Base-by-base conservation (phyloP, 163 green algal species). In the Scenedesmus sp. region DNA sequence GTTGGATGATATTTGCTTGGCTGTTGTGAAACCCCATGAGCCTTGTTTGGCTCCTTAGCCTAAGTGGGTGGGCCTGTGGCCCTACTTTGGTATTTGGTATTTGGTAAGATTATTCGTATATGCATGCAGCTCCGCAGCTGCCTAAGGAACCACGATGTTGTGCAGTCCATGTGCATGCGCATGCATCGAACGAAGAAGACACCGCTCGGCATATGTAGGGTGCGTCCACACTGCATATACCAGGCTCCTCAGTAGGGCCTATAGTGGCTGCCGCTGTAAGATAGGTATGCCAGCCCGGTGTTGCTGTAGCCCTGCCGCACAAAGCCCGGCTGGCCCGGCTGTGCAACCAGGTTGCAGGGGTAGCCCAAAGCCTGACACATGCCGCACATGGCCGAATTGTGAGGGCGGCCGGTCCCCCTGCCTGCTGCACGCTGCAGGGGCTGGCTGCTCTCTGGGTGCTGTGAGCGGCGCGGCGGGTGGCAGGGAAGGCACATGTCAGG, bases 321-420 rank as follows among this genome's bases (percentile, higher is more conserved):
- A 84, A 84, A 84, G 35, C 78, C 78, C 24, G 78, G 78, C 40
- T 49, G 42, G 37, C 78, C 73, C 26, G 78, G 33, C 43, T 51
- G 40, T 49, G 78, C 78, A 51, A 35, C 78, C 13, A 84, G 78
- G 78, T 84, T 49, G 78, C 78, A 84, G 78, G 78, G 78, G 35
- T 56, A 53, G 33, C 78, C 78, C 22, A 84, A 35, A 0, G 40
- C 42, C 78, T 84, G 78, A 12, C 78, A 84, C 78, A 84, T 84
- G 78, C 78, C 78, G 30, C 78, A 84, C 42, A 59, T 49, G 35
- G 78, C 78, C 0, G 22, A 20, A 22, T 84, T 51, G 43, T 84
- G 78, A 35, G 78, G 78, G 9, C 78, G 78, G 33, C 78, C 78
- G 6, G 33, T 56, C 0, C 78, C 37, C 78, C 78, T 56, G 78